Evolutionary conservation across 2,329 filamentous ascomycete species (phyloP).

Genomic region (Phialemonium atrogriseum): DNA sequence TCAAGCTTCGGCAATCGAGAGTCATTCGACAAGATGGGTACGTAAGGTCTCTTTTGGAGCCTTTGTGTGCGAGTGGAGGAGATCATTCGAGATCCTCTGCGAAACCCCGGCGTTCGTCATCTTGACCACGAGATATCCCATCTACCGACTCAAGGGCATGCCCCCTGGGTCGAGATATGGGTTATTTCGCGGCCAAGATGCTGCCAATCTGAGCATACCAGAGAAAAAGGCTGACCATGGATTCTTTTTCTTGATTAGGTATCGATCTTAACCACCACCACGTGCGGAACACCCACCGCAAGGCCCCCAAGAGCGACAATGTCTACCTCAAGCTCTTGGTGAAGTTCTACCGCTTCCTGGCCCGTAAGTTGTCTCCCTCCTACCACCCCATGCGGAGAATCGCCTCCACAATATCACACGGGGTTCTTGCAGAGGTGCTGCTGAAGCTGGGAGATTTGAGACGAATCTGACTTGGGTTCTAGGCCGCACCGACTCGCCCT

Average conservation of each 20-base stretch:
- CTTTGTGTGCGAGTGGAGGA: constrained; percentile 40
- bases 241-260: constrained; percentile 43
- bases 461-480: constrained; percentile 6
- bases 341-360: constrained; percentile 96
- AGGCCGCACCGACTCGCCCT: constrained; percentile 93
- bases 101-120: too few relatives aligned
- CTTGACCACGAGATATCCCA: too few relatives aligned
- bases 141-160: too few relatives aligned
- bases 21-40: constrained; percentile 50
- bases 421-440: too few relatives aligned
- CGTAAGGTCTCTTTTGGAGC: constrained; percentile 33
- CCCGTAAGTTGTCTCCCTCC: constrained; percentile 53
- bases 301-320: constrained; percentile 97
- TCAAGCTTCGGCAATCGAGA: constrained; percentile 20
- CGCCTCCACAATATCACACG: neutral
- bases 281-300: constrained; percentile 69
- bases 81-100: too few relatives aligned
- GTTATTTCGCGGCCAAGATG: too few relatives aligned
- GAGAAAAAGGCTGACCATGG: constrained; percentile 51
- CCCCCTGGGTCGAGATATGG: too few relatives aligned
- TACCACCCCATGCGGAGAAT: too few relatives aligned
- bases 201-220: constrained; percentile 51
- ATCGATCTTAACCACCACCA: constrained; percentile 66
- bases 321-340: constrained; percentile 95
- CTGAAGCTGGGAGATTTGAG: too few relatives aligned